phyloP scores from a whole-genome alignment of 2,329 filamentous ascomycete species.

The Diplodia mutila region DNA sequence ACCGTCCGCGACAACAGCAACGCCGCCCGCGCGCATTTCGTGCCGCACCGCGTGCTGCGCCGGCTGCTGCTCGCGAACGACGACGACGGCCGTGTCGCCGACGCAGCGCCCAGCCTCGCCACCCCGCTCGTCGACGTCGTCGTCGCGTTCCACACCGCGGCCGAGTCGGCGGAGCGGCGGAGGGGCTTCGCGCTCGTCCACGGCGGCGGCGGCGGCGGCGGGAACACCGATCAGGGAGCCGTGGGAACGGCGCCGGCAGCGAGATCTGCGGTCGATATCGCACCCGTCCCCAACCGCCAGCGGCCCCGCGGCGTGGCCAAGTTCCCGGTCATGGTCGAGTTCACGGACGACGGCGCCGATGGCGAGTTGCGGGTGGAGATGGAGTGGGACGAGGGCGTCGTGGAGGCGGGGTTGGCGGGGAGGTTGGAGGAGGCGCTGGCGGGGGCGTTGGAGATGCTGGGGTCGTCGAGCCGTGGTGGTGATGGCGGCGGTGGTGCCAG shows the following conservation, averaged over 20 bases:
- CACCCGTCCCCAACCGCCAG: too few relatives aligned
- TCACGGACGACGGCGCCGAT: constrained; percentile 16
- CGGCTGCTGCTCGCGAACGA: neutral
- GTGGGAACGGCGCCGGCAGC: too few relatives aligned
- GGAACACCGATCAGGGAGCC: neutral
- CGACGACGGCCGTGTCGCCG: neutral
- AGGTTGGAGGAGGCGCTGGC: neutral
- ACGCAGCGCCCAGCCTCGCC: neutral
- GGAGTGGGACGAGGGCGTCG: constrained; percentile 7
- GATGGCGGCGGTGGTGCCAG: neutral
- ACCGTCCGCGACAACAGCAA: neutral
- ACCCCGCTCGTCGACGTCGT: neutral
- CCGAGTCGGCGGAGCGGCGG: neutral
- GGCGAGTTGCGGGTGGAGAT: constrained; percentile 1
- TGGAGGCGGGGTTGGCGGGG: neutral
- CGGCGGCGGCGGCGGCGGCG: too few relatives aligned
- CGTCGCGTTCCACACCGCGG: constrained; percentile 15
- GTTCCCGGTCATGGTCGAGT: constrained; percentile 27
- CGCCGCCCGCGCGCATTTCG: constrained; percentile 3
- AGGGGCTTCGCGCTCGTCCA: neutral
- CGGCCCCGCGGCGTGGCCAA: constrained; percentile 18
- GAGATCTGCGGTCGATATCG: too few relatives aligned
- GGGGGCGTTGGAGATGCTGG: constrained; percentile 5
- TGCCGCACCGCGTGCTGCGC: constrained; percentile 4
- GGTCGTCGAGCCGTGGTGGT: too few relatives aligned